These are phyloP conservation scores for Vigna nakashimae DNA, from an alignment of 306 rosid species.

Conservation along the genomic window DNA sequence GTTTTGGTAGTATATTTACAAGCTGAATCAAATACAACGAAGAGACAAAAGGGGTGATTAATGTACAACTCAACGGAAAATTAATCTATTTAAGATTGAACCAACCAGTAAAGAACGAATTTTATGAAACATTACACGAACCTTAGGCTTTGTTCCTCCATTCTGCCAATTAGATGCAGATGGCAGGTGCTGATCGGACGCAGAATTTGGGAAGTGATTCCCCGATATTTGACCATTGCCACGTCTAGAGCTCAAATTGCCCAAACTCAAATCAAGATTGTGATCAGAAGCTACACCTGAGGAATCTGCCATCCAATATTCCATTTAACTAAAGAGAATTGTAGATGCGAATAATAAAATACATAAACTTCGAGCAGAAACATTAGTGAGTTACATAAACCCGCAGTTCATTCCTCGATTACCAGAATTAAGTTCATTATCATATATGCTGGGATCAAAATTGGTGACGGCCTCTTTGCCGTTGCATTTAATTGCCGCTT, in stretches of 20 bases:
- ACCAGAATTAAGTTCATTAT: conserved; percentile 87
- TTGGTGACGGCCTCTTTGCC: conserved; percentile 99
- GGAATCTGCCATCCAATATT: conserved; percentile 51
- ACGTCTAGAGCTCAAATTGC: conserved; percentile 62
- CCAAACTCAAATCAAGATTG: conserved; percentile 76
- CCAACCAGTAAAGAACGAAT: not conserved
- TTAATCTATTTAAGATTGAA: not conserved
- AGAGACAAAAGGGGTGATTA: not conserved
- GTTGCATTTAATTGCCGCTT: conserved; percentile 97
- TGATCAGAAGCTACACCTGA: conserved; percentile 52
- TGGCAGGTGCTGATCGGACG: conserved; percentile 45
- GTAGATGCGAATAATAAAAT: not conserved
- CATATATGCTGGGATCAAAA: conserved; percentile 93
- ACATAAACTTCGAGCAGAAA: not conserved
- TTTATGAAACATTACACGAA: not conserved
- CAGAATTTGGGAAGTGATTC: conserved; percentile 41
- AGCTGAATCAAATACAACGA: conserved; percentile 34
- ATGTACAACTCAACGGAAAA: not conserved
- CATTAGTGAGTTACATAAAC: not conserved
- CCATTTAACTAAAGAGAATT: not conserved
- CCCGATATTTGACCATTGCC: conserved; percentile 37
- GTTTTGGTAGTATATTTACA: conserved; percentile 51
- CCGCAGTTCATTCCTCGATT: conserved; percentile 1
- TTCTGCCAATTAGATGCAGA: conserved; percentile 52
- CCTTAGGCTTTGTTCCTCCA: conserved; percentile 53